Base-by-base conservation (phyloP, 2,329 filamentous ascomycete genomes). In the Fusarium napiforme region DNA sequence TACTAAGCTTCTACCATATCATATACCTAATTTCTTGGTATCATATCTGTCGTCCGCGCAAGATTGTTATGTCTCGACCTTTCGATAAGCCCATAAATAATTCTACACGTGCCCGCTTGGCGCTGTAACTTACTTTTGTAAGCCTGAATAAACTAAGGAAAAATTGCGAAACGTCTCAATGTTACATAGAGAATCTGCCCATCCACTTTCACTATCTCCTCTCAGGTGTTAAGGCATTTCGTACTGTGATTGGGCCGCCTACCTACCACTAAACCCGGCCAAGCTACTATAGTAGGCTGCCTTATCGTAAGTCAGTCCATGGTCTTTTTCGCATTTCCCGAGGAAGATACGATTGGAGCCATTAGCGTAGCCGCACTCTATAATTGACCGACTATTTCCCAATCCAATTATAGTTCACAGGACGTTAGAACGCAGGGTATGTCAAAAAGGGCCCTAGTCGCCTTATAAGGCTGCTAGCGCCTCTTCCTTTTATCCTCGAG, bases 1-100 rank as follows among this genome's bases (percentile, higher is more conserved):
- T 45, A 9, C 3, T 19, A 12, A 15, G 15, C 9, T 4, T 21
- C 26, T 8, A 6, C 26, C 1, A 11, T 16, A 7, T n/a, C 6
- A 18, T 0, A 14, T 9, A 1, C 1, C 7, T 8, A n/a, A 18
- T 9, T 21, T 4, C 9, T 15, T 28, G 0, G 5, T 21, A 10
- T 15, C 11, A 0, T 7, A 23, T 18, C 5, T 12, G 5, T 50
- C 23, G 15, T 32, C 14, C 2, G 4, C 9, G 9, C 3, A 50
- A n/a, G 15, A 18, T 5, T n/a, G 3, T 7, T 10, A 9, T 5
- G 18, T 15, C 14, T 8, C 9, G 1, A 15, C 1, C 9, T 19
- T 21, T 5, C 18, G 5, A 21, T 16, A 28, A 47, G 6, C 0
- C 9, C 18, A 28, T 3, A 15, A 12, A 10, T 28, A 2, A 1